phyloP scores from a whole-genome alignment of 192 early-diverging fungal genomes.

The Coemansia sp. region DNA sequence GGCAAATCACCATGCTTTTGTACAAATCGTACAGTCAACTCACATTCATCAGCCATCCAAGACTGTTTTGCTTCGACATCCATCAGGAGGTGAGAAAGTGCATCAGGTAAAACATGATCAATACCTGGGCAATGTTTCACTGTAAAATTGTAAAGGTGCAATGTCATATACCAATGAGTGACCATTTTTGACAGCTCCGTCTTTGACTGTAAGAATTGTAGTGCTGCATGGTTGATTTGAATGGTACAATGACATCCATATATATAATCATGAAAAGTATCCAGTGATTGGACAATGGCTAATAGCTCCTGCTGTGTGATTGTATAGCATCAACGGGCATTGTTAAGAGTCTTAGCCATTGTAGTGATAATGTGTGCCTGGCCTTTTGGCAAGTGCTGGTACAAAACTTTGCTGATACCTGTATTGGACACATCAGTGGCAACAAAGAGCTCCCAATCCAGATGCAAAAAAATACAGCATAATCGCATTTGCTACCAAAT shows the following conservation, averaged over 20 bases:
- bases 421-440: constrained; percentile 3
- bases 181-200: constrained; percentile 6
- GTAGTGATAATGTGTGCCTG: neutral
- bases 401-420: neutral
- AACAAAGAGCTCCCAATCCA: neutral
- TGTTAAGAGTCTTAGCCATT: neutral
- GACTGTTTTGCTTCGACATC: neutral
- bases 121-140: neutral
- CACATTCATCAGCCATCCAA: neutral
- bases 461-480: neutral
- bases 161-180: constrained; percentile 18
- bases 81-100: neutral
- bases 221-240: constrained; percentile 31
- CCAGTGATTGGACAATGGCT: neutral
- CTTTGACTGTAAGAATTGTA: too few relatives aligned
- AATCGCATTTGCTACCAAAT: neutral
- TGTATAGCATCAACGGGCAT: neutral
- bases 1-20: neutral
- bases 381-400: neutral
- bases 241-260: constrained; percentile 36
- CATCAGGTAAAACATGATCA: neutral
- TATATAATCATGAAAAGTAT: constrained; percentile 31
- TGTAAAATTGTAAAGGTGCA: too few relatives aligned
- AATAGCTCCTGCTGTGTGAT: constrained; percentile 1
- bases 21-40: neutral